phyloP scores from a whole-genome alignment of 768 basidiomycete genomes.

The Phylloporus arenicola region DNA sequence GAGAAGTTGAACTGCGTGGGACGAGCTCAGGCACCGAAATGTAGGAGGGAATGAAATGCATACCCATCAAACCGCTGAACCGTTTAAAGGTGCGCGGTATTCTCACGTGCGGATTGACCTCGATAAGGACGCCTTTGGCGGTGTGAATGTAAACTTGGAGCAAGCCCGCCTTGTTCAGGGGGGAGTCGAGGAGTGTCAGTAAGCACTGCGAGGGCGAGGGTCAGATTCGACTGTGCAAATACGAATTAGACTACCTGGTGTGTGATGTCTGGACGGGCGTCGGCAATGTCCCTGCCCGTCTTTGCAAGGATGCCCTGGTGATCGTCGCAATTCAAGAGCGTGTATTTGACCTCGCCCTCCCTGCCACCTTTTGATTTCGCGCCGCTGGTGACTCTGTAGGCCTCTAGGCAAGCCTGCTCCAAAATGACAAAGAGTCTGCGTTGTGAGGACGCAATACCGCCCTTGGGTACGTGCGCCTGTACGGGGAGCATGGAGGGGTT shows the following conservation, averaged over 20 bases:
- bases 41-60: not conserved
- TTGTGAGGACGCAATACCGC: slow-evolving; percentile 45
- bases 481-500: slow-evolving; percentile 82
- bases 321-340: slow-evolving; percentile 95
- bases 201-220: slow-evolving; percentile 65
- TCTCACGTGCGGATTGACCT: slow-evolving; percentile 96
- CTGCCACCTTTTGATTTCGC: slow-evolving; percentile 46
- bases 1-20: slow-evolving; percentile 78
- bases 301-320: slow-evolving; percentile 98
- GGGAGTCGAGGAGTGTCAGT: slow-evolving; percentile 92
- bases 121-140: slow-evolving; percentile 91
- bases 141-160: slow-evolving; percentile 99
- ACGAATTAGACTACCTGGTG: slow-evolving; percentile 67
- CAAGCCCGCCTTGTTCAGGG: slow-evolving; percentile 93
- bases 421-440: slow-evolving; percentile 85
- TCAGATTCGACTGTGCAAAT: not conserved
- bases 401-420: slow-evolving; percentile 93
- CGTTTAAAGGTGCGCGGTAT: slow-evolving; percentile 99
- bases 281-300: slow-evolving; percentile 95
- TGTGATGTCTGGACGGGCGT: slow-evolving; percentile 98
- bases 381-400: slow-evolving; percentile 75
- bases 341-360: slow-evolving; percentile 87
- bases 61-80: slow-evolving; percentile 98
- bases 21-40: slow-evolving; percentile 3
- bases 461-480: slow-evolving; percentile 68